A percentile compares a stretch with the other conserved stretches of the same genome.
Conservation (phyloP, 805 yeast genomes). For the Jamesozyma rosinii region DNA sequence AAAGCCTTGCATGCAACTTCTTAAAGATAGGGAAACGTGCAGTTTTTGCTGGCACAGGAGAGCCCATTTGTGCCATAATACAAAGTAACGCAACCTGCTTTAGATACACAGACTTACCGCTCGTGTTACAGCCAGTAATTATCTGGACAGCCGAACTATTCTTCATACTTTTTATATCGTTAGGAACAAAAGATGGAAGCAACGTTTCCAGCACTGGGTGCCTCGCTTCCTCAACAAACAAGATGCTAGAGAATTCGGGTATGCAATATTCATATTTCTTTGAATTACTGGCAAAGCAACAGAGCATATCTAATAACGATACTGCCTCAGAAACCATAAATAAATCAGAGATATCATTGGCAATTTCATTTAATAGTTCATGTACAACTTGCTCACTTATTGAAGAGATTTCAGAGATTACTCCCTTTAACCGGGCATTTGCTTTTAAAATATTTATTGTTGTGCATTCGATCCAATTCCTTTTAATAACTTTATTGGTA, state of each 20-base stretch:
- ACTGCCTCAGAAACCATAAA: conserved; percentile 39
- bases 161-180: conserved; percentile 31
- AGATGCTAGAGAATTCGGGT: conserved; percentile 33
- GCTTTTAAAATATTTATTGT: conserved; percentile 35
- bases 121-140: conserved; percentile 53
- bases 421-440: conserved; percentile 34
- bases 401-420: conserved; percentile 34
- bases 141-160: conserved; percentile 37
- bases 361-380: conserved; percentile 22
- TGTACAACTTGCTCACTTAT: conserved; percentile 36
- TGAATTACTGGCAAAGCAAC: conserved; percentile 29
- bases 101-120: conserved; percentile 52
- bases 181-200: conserved; percentile 29
- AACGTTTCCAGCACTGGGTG: conserved; percentile 37
- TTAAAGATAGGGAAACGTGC: conserved; percentile 36
- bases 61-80: conserved; percentile 52
- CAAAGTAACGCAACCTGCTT: conserved; percentile 41
- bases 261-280: conserved; percentile 20
- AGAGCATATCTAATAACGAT: conserved; percentile 35
- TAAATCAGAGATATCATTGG: conserved; percentile 27
- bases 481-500: conserved; percentile 28
- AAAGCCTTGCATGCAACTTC: conserved; percentile 33
- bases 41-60: conserved; percentile 38
- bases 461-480: conserved; percentile 32
- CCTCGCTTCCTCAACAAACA: conserved; percentile 29